Evolutionary conservation across 2,329 filamentous ascomycete species (phyloP).

Genomic region (Chaetomium globosum): DNA sequence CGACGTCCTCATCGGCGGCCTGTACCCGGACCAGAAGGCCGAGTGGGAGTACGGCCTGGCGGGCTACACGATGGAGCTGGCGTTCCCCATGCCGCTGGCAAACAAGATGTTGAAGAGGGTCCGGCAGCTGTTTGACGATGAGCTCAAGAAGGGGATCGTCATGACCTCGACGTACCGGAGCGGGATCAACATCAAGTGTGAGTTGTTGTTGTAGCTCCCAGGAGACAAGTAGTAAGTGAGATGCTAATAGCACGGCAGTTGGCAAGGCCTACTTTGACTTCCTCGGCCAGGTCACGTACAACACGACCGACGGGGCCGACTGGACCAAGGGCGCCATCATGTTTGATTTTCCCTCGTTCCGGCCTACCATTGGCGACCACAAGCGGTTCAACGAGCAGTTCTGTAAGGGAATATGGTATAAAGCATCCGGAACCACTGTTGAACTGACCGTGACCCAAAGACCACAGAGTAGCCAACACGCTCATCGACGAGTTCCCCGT

Average conservation of each 20-base stretch:
- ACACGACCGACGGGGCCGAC: slow-evolving; percentile 52
- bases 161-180: slow-evolving; percentile 56
- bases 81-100: slow-evolving; percentile 53
- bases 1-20: slow-evolving; percentile 55
- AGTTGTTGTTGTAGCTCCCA: slow-evolving; percentile 9
- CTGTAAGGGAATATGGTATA: slow-evolving; percentile 42
- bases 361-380: slow-evolving; percentile 50
- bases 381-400: slow-evolving; percentile 55
- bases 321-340: slow-evolving; percentile 56
- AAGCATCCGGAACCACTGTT: background rate
- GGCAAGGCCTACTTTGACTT: slow-evolving; percentile 53
- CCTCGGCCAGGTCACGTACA: slow-evolving; percentile 53
- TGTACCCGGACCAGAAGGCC: slow-evolving; percentile 52
- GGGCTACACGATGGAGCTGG: slow-evolving; percentile 55
- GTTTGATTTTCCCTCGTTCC: slow-evolving; percentile 57
- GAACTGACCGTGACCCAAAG: slow-evolving; percentile 33
- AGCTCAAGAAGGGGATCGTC: slow-evolving; percentile 47
- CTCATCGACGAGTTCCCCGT: slow-evolving; percentile 55
- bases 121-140: slow-evolving; percentile 52
- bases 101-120: slow-evolving; percentile 55
- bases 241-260: slow-evolving; percentile 34
- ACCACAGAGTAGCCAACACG: slow-evolving; percentile 50
- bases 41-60: slow-evolving; percentile 55
- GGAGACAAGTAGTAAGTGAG: too few species aligned
- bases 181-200: slow-evolving; percentile 49